These are phyloP conservation scores for Bryum argenteum DNA, from an alignment of 225 moss, liverwort and hornwort genomes.

Conservation along the genomic window DNA sequence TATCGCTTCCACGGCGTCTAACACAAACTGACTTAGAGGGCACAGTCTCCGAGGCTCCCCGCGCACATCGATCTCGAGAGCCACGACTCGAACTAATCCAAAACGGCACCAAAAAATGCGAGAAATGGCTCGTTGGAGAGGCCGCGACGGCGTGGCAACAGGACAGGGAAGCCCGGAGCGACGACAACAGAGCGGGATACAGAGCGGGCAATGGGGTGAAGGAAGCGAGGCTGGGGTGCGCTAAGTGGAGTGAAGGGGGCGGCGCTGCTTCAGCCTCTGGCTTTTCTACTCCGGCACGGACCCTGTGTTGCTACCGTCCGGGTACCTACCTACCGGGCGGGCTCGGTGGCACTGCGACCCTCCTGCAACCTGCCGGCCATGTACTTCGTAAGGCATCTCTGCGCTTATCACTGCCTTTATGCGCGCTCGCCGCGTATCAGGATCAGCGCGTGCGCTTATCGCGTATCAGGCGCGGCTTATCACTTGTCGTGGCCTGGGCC, in stretches of 20 bases:
- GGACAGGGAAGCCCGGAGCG: neutral
- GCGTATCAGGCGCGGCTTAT: neutral
- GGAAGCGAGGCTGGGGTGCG: constrained; percentile 9
- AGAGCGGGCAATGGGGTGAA: neutral
- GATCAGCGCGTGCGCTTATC: constrained; percentile 12
- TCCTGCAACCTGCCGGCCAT: constrained; percentile 43
- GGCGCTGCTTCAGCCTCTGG: neutral
- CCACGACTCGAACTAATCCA: neutral
- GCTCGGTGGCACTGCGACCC: constrained; percentile 11
- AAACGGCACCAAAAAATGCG: constrained; percentile 15
- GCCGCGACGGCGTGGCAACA: neutral
- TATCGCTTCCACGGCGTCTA: neutral
- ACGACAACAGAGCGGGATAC: neutral
- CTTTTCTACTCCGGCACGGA: constrained; percentile 44
- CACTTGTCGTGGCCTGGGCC: neutral
- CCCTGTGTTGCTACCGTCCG: constrained; percentile 16
- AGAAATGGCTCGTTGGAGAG: neutral
- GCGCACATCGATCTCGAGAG: constrained; percentile 27
- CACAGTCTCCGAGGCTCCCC: neutral
- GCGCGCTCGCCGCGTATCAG: constrained; percentile 40
- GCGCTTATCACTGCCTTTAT: constrained; percentile 33
- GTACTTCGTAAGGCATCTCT: constrained; percentile 42
- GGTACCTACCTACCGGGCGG: neutral
- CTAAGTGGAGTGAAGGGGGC: constrained; percentile 13
- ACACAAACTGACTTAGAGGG: neutral